Base-by-base conservation (phyloP, 331 rosid species). In the Erythrophleum ivorense region DNA sequence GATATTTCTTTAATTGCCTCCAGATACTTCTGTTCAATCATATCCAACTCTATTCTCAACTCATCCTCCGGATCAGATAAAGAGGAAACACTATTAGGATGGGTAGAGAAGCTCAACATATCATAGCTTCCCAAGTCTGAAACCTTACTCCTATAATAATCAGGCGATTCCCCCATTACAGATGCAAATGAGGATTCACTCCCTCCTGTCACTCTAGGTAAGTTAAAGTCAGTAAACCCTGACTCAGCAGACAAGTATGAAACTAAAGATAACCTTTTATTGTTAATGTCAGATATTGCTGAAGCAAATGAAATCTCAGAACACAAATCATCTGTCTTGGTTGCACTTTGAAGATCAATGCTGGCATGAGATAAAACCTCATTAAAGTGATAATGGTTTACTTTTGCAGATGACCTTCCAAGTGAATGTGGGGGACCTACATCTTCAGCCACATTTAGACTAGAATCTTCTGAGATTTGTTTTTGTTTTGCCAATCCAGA, bases 1-100 rank as follows among this genome's bases (percentile, higher is more conserved):
- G 76, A 88, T 45, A 85, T 80, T 40, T 85, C 90, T 76, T 80
- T 83, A 8, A 88, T 65, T 50, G 84, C 88, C 18, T 83, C 85
- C 52, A 74, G 80, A 71, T 79, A 88, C 60, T 81, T 80, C 33
- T 81, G 86, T 74, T 90, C 94, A 43, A 90, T 90, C 80, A 45
- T 58, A 74, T 85, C 87, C 75, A 90, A 63, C 78, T 88, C 89
- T 77, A 12, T 9, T 83, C 66, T 81, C 69, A 88, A 77, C 75
- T 86, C 90, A 68, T 81, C 86, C 10, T 76, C 87, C 24, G 4
- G 54, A 11, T 71, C 79, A 60, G 41, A 78, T 13, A 43, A 21
- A 34, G 87, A 80, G 57, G 88, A 78, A 73, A 72, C 70, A 68
- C 36, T 55, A 9, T n/a, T 29, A 7, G 79, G 71, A 70, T 65